phyloP scores from a whole-genome alignment of 1,284 basidiomycete genomes.

The Psilocybe mexicana region DNA sequence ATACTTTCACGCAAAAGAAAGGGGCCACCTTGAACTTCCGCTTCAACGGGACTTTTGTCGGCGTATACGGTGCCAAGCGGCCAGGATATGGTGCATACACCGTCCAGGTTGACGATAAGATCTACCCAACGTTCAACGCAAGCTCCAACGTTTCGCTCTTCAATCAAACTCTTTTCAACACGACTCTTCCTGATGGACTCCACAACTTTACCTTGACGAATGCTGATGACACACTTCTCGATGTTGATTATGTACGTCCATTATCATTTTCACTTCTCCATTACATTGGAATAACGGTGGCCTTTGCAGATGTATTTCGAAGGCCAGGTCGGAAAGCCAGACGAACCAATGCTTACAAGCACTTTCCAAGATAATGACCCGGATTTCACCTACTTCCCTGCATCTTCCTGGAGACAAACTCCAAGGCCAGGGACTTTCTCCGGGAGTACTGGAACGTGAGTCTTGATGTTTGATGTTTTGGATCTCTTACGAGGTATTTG shows the following conservation, averaged over 20 bases:
- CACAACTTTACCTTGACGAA: conserved; percentile 19
- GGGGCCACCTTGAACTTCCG: conserved; percentile 30
- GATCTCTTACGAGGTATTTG: background rate
- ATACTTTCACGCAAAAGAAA: conserved; percentile 26
- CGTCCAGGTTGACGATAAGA: conserved; percentile 27
- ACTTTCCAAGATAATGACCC: conserved; percentile 23
- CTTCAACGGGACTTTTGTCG: conserved; percentile 36
- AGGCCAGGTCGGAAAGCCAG: conserved; percentile 14
- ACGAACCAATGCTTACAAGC: conserved; percentile 16
- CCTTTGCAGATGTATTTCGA: conserved; percentile 18
- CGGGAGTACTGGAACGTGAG: conserved; percentile 35
- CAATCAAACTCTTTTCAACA: conserved; percentile 21
- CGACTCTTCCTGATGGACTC: conserved; percentile 12
- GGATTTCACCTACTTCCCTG: conserved; percentile 18
- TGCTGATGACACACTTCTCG: conserved; percentile 14
- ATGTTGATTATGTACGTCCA: conserved; percentile 20
- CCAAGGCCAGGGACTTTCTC: conserved; percentile 17
- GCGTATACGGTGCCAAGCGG: conserved; percentile 35
- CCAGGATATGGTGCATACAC: conserved; percentile 31
- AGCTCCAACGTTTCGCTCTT: conserved; percentile 19
- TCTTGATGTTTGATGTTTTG: background rate
- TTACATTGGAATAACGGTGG: background rate
- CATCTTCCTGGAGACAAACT: conserved; percentile 18
- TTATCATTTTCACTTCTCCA: background rate
- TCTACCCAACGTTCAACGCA: conserved; percentile 26